Conservation (phyloP, 495 filamentous ascomycete genomes). For the Bathelium albidoporum region DNA sequence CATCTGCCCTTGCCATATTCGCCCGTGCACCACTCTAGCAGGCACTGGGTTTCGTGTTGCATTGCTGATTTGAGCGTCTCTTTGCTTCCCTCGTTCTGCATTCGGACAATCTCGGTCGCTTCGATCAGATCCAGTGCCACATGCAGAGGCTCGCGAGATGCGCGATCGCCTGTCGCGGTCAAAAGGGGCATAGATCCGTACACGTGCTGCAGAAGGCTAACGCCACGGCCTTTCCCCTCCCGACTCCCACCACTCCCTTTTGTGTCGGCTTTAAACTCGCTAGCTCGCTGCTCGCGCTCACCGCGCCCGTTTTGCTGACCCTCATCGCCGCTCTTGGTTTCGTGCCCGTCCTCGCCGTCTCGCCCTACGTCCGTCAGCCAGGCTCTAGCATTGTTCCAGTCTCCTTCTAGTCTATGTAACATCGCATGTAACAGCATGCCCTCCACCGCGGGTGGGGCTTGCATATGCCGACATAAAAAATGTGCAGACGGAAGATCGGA, state of each 20-base stretch:
- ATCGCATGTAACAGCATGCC: conserved; percentile 40
- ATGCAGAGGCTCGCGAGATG: conserved; percentile 3
- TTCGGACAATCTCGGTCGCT: conserved; percentile 23
- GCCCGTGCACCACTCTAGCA: conserved; percentile 30
- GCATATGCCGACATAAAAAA: conserved; percentile 41
- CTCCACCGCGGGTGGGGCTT: conserved; percentile 34
- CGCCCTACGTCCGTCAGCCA: conserved; percentile 34
- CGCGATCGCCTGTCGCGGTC: background rate
- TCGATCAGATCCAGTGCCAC: conserved; percentile 17
- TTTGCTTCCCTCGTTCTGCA: conserved; percentile 15
- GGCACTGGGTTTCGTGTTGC: conserved; percentile 26
- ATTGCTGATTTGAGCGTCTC: conserved; percentile 23
- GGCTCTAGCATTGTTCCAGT: conserved; percentile 35
- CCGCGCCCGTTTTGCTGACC: background rate
- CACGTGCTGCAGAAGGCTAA: background rate
- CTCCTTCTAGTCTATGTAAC: conserved; percentile 38
- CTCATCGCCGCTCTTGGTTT: background rate
- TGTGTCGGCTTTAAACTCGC: conserved; percentile 23
- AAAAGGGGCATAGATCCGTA: background rate
- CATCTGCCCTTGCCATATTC: conserved; percentile 29
- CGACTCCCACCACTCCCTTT: background rate
- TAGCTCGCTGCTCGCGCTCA: conserved; percentile 16
- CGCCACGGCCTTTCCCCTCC: conserved; percentile 3
- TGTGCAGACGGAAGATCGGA: conserved; percentile 37
- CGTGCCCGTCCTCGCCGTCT: background rate